phyloP scores from a whole-genome alignment of 2,329 filamentous ascomycete genomes.

The Setomelanomma holmii region DNA sequence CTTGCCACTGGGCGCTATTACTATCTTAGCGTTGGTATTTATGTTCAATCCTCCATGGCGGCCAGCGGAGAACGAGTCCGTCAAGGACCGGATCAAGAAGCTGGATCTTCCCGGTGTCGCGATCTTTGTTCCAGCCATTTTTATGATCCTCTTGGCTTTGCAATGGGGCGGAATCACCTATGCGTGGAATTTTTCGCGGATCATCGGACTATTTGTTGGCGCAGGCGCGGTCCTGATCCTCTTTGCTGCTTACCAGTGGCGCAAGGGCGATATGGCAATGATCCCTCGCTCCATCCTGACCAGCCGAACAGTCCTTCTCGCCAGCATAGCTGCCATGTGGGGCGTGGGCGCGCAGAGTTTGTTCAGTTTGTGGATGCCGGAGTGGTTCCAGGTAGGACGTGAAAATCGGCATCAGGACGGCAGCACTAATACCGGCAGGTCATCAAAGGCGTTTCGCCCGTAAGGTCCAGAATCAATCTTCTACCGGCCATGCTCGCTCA shows the following conservation, averaged over 20 bases:
- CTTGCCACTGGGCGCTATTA: slow-evolving; percentile 50
- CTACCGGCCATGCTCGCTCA: slow-evolving; percentile 47
- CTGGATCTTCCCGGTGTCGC: slow-evolving; percentile 55
- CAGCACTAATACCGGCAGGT: slow-evolving; percentile 2
- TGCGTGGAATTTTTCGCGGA: slow-evolving; percentile 54
- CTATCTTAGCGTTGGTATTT: slow-evolving; percentile 14
- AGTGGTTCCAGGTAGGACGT: slow-evolving; percentile 24
- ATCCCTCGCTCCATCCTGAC: slow-evolving; percentile 49
- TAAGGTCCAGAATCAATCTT: slow-evolving; percentile 25
- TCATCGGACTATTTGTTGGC: slow-evolving; percentile 57
- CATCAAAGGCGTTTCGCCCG: slow-evolving; percentile 18
- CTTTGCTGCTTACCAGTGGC: slow-evolving; percentile 23
- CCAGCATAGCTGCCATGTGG: slow-evolving; percentile 43
- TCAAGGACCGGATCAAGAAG: slow-evolving; percentile 37
- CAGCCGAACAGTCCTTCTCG: slow-evolving; percentile 39
- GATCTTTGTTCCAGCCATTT: slow-evolving; percentile 50
- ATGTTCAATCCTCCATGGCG: slow-evolving; percentile 23
- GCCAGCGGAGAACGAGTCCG: slow-evolving; percentile 17
- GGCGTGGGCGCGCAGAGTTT: slow-evolving; percentile 45
- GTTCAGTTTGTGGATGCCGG: slow-evolving; percentile 34
- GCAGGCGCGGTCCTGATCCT: slow-evolving; percentile 54
- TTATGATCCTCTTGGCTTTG: slow-evolving; percentile 56
- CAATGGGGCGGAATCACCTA: slow-evolving; percentile 54
- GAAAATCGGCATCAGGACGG: no score
- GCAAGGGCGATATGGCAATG: slow-evolving; percentile 44